These are phyloP conservation scores for Penicillium fuscoglaucum DNA, from an alignment of 2,329 filamentous ascomycete genomes.

Conservation along the genomic window DNA sequence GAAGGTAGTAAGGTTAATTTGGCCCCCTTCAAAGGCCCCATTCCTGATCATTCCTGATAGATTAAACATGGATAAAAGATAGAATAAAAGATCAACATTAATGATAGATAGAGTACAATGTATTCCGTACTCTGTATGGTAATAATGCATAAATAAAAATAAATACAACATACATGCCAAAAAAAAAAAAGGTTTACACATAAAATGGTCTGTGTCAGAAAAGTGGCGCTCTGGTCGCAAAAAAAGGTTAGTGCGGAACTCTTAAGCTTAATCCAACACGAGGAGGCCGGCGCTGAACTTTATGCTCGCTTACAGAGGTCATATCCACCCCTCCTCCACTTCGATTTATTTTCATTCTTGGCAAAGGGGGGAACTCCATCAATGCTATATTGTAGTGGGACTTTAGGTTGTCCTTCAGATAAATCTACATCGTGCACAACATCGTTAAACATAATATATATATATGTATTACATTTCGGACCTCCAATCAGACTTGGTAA, in stretches of 20 bases:
- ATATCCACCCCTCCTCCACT: constrained; percentile 16
- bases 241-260: constrained; percentile 39
- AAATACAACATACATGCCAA: neutral
- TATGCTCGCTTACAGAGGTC: constrained; percentile 38
- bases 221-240: constrained; percentile 38
- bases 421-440: neutral
- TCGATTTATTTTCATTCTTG: constrained; percentile 19
- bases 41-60: constrained; percentile 25
- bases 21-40: constrained; percentile 18
- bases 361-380: constrained; percentile 13
- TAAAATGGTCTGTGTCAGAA: constrained; percentile 24
- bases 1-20: constrained; percentile 22
- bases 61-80: constrained; percentile 1
- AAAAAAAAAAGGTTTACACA: constrained; percentile 8
- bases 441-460: neutral
- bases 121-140: neutral
- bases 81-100: constrained; percentile 2
- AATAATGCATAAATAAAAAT: neutral
- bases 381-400: constrained; percentile 11
- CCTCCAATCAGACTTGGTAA: neutral
- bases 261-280: constrained; percentile 50
- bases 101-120: neutral
- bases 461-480: neutral
- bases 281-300: constrained; percentile 36
- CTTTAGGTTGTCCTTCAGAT: neutral